Percentiles rank a stretch among this genome's conserved stretches.
Evolutionary conservation across 2,329 filamentous ascomycete species (phyloP).

Genomic region (Penicillium psychrosexuale): DNA sequence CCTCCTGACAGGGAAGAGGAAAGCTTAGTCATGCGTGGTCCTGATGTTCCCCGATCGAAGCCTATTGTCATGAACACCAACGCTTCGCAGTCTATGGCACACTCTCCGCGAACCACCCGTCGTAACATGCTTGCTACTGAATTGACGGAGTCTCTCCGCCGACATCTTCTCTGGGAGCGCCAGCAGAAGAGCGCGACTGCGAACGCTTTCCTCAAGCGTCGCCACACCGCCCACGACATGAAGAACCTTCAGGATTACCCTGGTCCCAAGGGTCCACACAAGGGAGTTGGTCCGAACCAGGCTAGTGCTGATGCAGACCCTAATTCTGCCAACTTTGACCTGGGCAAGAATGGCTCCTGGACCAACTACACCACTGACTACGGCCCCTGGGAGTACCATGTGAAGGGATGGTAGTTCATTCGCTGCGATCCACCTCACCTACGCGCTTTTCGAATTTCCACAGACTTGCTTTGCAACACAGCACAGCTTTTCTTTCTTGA

Average conservation of each 20-base stretch:
- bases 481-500: conserved; percentile 19
- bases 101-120: conserved; percentile 87
- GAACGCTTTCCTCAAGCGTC: conserved; percentile 82
- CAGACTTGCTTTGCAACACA: conserved; percentile 12
- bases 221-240: conserved; percentile 87
- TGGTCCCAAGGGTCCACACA: conserved; percentile 58
- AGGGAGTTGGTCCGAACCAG: conserved; percentile 19
- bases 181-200: conserved; percentile 89
- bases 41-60: conserved; percentile 68
- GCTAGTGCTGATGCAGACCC: conserved; percentile 22
- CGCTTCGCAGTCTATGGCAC: conserved; percentile 67
- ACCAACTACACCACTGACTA: conserved; percentile 77
- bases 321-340: conserved; percentile 40
- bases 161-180: conserved; percentile 90
- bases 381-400: conserved; percentile 79
- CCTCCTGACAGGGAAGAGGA: conserved; percentile 58
- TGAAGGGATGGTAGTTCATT: conserved; percentile 70
- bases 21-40: conserved; percentile 60
- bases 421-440: background rate
- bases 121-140: conserved; percentile 95
- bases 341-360: conserved; percentile 68
- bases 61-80: conserved; percentile 73
- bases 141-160: conserved; percentile 85
- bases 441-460: background rate
- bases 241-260: conserved; percentile 83